phyloP scores from a whole-genome alignment of 495 filamentous ascomycete genomes.

The Aspergillus nidulans region DNA sequence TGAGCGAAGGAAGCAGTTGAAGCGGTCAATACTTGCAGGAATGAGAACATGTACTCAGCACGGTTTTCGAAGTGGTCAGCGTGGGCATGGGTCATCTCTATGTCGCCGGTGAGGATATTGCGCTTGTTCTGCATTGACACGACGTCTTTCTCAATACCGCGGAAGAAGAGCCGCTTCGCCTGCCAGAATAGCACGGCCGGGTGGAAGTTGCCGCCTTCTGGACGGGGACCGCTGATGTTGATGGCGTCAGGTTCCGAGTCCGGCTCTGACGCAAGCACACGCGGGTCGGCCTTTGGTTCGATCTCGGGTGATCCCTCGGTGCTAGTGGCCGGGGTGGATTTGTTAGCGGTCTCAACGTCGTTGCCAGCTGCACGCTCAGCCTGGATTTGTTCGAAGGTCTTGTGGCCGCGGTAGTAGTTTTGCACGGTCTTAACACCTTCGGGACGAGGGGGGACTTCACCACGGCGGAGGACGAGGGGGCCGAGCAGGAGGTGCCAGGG shows the following conservation, averaged over 20 bases:
- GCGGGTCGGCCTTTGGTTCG: neutral
- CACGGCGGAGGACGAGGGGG: conserved; percentile 17
- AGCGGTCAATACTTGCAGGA: conserved; percentile 18
- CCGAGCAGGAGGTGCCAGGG: conserved; percentile 11
- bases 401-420: conserved; percentile 20
- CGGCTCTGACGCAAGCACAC: neutral
- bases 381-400: conserved; percentile 16
- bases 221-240: conserved; percentile 13
- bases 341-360: conserved; percentile 6
- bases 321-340: neutral
- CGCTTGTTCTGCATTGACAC: conserved; percentile 15
- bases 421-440: conserved; percentile 6
- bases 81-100: conserved; percentile 17
- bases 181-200: conserved; percentile 15
- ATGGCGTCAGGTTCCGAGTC: neutral
- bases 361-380: conserved; percentile 4
- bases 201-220: conserved; percentile 10
- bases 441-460: conserved; percentile 12
- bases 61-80: conserved; percentile 15
- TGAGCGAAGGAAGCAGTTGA: conserved; percentile 17
- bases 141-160: conserved; percentile 17
- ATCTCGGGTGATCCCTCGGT: neutral
- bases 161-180: conserved; percentile 11
- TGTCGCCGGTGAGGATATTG: conserved; percentile 13
- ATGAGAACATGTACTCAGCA: conserved; percentile 18